Conservation (phyloP, 305 asterid species). For the Fraxinus dipetala region DNA sequence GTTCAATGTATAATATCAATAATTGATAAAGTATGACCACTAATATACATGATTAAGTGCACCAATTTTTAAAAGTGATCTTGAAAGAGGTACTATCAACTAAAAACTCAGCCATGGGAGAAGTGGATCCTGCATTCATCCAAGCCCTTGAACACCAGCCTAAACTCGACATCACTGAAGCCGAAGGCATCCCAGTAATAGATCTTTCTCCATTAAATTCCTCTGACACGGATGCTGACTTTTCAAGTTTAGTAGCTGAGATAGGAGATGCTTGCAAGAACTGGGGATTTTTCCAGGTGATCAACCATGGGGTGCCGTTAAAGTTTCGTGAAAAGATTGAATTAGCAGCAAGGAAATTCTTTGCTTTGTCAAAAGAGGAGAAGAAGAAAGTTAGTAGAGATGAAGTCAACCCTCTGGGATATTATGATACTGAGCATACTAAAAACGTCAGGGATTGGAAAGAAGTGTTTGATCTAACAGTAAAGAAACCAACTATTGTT, state of each 20-base stretch:
- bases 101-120: conserved; percentile 30
- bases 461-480: conserved; percentile 36
- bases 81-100: background rate
- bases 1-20: background rate
- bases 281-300: conserved; percentile 48
- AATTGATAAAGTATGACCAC: background rate
- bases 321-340: conserved; percentile 21
- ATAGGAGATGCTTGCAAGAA: conserved; percentile 34
- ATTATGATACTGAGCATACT: conserved; percentile 10
- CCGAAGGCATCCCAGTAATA: conserved; percentile 34
- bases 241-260: conserved; percentile 16
- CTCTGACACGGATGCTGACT: background rate
- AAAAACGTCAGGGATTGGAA: conserved; percentile 47
- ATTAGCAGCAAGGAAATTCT: conserved; percentile 33
- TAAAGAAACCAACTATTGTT: conserved; percentile 22
- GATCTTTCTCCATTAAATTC: conserved; percentile 34
- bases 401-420: conserved; percentile 21
- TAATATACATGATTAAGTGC: background rate
- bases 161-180: conserved; percentile 21
- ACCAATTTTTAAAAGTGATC: background rate
- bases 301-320: conserved; percentile 40
- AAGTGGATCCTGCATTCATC: conserved; percentile 31
- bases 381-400: conserved; percentile 31
- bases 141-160: conserved; percentile 34
- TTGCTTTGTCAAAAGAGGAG: conserved; percentile 32